phyloP scores from a whole-genome alignment of 192 early-diverging fungal genomes.

The Linderina pennispora region DNA sequence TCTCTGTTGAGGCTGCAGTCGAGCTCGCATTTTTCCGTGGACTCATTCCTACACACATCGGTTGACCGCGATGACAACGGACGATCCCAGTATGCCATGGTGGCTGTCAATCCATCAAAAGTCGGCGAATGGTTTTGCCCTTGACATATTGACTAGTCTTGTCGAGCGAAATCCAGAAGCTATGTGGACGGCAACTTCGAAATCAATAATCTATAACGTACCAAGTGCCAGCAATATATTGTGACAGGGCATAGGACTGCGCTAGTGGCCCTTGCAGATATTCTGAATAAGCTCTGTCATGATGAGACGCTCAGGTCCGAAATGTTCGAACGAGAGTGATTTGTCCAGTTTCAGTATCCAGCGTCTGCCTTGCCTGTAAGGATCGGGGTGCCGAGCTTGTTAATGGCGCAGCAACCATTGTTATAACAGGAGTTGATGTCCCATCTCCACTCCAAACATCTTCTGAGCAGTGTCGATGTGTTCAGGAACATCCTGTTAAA shows the following conservation, averaged over 20 bases:
- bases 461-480: constrained; percentile 72
- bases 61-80: constrained; percentile 70
- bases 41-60: constrained; percentile 90
- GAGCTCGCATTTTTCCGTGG: constrained; percentile 91
- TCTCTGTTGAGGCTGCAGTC: constrained; percentile 69
- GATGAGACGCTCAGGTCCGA: too few species aligned
- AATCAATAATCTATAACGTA: constrained; percentile 88
- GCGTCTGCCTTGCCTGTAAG: too few species aligned
- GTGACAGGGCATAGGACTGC: constrained; percentile 73
- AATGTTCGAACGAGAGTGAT: too few species aligned
- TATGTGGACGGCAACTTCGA: constrained; percentile 60
- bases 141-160: constrained; percentile 57
- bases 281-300: too few species aligned
- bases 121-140: constrained; percentile 70
- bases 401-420: too few species aligned
- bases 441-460: constrained; percentile 88
- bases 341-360: too few species aligned
- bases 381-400: too few species aligned
- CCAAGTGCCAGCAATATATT: constrained; percentile 91
- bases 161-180: constrained; percentile 77
- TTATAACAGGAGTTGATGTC: constrained; percentile 80
- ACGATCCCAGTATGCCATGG: constrained; percentile 88
- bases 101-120: constrained; percentile 76
- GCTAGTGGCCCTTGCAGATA: constrained; percentile 73
- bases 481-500: constrained; percentile 88